Conservation (phyloP, 75 land plant genomes). For the Sequoia sempervirens region DNA sequence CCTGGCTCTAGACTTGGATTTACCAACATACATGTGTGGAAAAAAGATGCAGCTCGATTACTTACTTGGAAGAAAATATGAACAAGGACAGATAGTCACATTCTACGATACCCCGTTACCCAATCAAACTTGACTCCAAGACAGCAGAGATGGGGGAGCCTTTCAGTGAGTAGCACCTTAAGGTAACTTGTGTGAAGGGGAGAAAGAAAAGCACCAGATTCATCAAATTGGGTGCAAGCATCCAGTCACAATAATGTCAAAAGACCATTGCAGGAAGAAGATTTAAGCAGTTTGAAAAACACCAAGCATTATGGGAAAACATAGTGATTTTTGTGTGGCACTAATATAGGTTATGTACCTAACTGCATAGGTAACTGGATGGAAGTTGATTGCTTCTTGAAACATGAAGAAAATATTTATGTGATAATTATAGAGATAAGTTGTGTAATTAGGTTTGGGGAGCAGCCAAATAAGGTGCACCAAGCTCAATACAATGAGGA, state of each 20-base stretch:
- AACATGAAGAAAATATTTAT: too few relatives aligned
- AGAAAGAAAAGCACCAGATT: not conserved
- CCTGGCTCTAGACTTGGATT: not conserved
- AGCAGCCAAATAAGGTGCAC: not conserved
- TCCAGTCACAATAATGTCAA: not conserved
- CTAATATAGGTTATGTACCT: too few relatives aligned
- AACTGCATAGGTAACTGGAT: too few relatives aligned
- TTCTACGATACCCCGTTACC: not conserved
- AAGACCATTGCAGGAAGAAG: not conserved
- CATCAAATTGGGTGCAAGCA: not conserved
- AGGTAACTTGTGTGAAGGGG: not conserved
- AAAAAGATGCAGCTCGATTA: not conserved
- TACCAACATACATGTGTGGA: not conserved
- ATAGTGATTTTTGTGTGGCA: too few relatives aligned
- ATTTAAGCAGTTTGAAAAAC: too few relatives aligned
- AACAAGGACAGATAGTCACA: not conserved
- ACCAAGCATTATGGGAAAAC: too few relatives aligned
- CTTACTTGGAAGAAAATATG: not conserved
- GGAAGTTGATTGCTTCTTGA: too few relatives aligned
- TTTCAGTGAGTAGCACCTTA: not conserved
- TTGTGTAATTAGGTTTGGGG: not conserved
- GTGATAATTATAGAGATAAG: too few relatives aligned
- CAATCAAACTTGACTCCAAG: not conserved
- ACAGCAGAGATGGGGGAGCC: not conserved
- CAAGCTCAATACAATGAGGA: not conserved